Evolutionary conservation across 768 basidiomycete genomes (phyloP).

Genomic region (Leccinum variicolor): DNA sequence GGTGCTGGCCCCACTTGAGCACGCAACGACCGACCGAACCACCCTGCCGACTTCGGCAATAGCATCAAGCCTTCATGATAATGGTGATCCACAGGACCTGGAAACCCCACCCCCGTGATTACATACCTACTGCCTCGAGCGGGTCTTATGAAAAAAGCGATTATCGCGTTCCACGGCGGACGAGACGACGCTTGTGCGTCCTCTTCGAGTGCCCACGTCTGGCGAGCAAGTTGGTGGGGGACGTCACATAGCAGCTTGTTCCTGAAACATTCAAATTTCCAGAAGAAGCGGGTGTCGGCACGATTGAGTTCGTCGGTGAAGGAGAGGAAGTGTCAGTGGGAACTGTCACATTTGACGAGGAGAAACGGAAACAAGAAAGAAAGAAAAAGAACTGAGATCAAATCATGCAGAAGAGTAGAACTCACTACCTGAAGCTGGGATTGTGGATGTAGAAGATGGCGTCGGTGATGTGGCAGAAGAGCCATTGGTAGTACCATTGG

Average conservation of each 20-base stretch:
- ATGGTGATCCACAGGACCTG: not conserved
- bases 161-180: slow-evolving; percentile 12
- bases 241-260: slow-evolving; percentile 15
- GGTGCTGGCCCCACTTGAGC: slow-evolving; percentile 9
- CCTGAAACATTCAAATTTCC: slow-evolving; percentile 7
- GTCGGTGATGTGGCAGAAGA: slow-evolving; percentile 14
- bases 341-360: slow-evolving; percentile 24
- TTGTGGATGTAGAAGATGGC: slow-evolving; percentile 9
- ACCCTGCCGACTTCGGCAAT: slow-evolving; percentile 1
- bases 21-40: not conserved
- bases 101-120: not conserved
- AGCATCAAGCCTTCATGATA: slow-evolving; percentile 13
- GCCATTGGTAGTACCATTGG: slow-evolving; percentile 17
- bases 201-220: slow-evolving; percentile 18
- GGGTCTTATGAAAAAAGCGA: not conserved
- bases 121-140: not conserved
- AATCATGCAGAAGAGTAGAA: not conserved
- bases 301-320: not conserved
- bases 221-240: slow-evolving; percentile 10
- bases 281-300: slow-evolving; percentile 7
- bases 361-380: not conserved
- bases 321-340: slow-evolving; percentile 21
- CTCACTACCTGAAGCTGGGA: slow-evolving; percentile 19
- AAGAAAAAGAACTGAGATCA: not conserved
- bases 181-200: slow-evolving; percentile 25